Base-by-base conservation (phyloP, 345 rosid genomes). In the Aegle marmelos region DNA sequence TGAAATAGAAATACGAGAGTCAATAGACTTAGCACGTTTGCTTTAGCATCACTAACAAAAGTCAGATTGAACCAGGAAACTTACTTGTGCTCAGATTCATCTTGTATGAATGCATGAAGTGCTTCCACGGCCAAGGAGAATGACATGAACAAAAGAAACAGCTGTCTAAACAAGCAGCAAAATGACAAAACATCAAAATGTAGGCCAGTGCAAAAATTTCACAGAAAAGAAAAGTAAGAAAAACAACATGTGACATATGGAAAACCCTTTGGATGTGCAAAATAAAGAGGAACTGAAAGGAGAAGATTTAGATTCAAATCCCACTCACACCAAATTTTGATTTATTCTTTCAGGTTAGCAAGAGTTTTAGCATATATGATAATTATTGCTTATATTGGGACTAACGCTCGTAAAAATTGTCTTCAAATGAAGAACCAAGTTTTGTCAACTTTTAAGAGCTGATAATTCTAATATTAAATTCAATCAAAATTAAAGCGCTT, bases 41-140 rank as follows among this genome's bases (percentile, higher is more conserved):
- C 25, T 34, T 27, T 25, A 60, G 6, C 68, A 39, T 61, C 2
- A 1, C 78, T 36, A 37, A 63, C 30, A 28, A 56, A 76, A 79
- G 36, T 61, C 73, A 28, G 22, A 33, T 71, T 19, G 16, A 67
- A 11, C 10, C 56, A 48, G 3, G 13, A 70, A 74, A 82, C 97
- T 92, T 85, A 93, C 99, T 96, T 96, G 90, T 95, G 99, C 86
- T 92, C 98, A 34, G 98, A 91, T 87, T 95, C 99, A 78, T 93
- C 99, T 88, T 95, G 99, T 75, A 95, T 89, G 83, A 95, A 95
- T 70, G 98, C 99, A 85, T 96, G 99, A 84, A 96, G 97, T 36
- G 98, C 99, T 86, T 96, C 99, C 87, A 96, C 99, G 30, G 98
- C 97, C 57, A 96, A 68, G 79, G 99, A 93, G 88, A 96, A 96